Evolutionary conservation across 2,329 filamentous ascomycete species (phyloP).

Genomic region (Fusarium kyushuense): DNA sequence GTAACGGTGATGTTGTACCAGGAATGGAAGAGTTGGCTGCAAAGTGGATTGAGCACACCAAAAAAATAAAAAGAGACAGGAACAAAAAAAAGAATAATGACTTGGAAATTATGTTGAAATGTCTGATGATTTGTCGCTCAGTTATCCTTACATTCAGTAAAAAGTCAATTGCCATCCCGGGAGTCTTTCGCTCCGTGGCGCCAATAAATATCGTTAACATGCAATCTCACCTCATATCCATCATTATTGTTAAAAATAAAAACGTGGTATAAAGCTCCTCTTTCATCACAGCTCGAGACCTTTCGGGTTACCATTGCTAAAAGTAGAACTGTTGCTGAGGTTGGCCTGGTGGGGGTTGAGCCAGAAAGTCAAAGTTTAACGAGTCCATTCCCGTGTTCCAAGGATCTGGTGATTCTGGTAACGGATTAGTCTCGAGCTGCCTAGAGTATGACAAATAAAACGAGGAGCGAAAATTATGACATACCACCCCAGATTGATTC

Average conservation of each 20-base stretch:
- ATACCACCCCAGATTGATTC: slow-evolving; percentile 76
- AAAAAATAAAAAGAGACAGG: background rate
- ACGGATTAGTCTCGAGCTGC: slow-evolving; percentile 29
- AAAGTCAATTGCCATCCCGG: slow-evolving; percentile 21
- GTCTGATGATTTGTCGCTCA: slow-evolving; percentile 12
- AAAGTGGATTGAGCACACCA: slow-evolving; percentile 6
- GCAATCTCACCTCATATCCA: slow-evolving; percentile 10
- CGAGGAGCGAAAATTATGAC: slow-evolving; percentile 44
- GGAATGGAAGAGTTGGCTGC: background rate
- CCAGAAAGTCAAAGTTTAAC: slow-evolving; percentile 71
- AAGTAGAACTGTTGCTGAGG: slow-evolving; percentile 70
- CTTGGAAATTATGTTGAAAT: slow-evolving; percentile 36
- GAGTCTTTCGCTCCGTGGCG: slow-evolving; percentile 11
- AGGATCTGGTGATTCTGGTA: slow-evolving; percentile 68
- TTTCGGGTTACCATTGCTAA: slow-evolving; percentile 45
- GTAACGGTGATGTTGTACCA: background rate
- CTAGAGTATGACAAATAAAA: background rate
- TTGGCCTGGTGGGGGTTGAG: slow-evolving; percentile 69
- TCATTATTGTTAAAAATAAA: slow-evolving; percentile 4
- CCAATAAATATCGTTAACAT: slow-evolving; percentile 22
- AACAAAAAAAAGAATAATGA: slow-evolving; percentile 21
- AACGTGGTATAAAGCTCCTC: background rate
- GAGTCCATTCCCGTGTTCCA: slow-evolving; percentile 68
- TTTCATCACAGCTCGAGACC: background rate
- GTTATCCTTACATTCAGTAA: slow-evolving; percentile 17